Base-by-base conservation (phyloP, 768 basidiomycete species). In the Daedalea quercina region DNA sequence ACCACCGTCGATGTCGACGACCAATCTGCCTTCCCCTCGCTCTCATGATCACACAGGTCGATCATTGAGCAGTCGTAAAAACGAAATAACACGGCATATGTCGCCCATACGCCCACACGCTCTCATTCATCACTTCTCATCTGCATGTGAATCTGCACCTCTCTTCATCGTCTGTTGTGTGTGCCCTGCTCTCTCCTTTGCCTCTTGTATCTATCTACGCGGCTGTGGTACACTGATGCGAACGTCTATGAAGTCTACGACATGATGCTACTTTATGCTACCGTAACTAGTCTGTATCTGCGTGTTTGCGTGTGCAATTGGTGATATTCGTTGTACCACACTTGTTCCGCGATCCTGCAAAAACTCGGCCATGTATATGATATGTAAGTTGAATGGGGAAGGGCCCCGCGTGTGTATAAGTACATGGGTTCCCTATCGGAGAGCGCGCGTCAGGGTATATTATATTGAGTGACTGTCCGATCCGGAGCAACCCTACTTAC, bases 11-110 rank as follows among this genome's bases (percentile, higher is more conserved):
- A 86, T 65, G 87, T 94, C 58, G 84, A 84, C 63, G 93, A 96
- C 69, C 76, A 90, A 70, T 73, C 72, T 24, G 92, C 90, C 54
- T 96, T 96, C 84, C 93, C 93, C 43, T 90, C 93, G 59, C 79
- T 96, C 59, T 78, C 87, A 56, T 79, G 68, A 63, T 51, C 40
- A 41, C 44, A 43, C 22, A 6, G 28, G 15, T 19, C 37, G 13
- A 6, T 19, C 8, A 8, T 15, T 15, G 19, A 40, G 37, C 19
- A 15, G 19, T 40, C 37, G 17, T 40, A 40, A 40, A 40, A 40
- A 17, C 37, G 3, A 40, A 17, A 19, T 15, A 40, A 40, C 28
- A 31, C 4, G 8, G 37, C 37, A 40, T 40, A 17, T 19, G 17
- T 40, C 15, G 37, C 37, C 7, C 7, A 15, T 19, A 17, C 37